These are phyloP conservation scores for Rutstroemia sp. DNA, from an alignment of 2,329 filamentous ascomycete genomes.

Conservation along the genomic window DNA sequence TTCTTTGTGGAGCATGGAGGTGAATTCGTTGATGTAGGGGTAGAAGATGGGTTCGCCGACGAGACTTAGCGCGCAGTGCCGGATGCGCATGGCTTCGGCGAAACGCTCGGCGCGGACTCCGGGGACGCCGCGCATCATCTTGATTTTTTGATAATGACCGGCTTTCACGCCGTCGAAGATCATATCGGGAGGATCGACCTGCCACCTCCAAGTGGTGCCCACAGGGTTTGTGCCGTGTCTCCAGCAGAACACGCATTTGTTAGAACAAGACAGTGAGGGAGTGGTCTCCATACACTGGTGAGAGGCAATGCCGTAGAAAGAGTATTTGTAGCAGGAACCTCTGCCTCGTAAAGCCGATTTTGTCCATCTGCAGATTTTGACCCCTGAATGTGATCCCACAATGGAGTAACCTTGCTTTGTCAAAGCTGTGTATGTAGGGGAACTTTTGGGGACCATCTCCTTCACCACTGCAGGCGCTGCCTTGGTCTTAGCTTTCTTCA, in stretches of 20 bases:
- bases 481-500: slow-evolving; percentile 38
- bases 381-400: slow-evolving; percentile 88
- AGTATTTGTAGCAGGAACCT: slow-evolving; percentile 96
- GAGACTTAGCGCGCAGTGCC: slow-evolving; percentile 84
- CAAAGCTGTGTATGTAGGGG: slow-evolving; percentile 79
- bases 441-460: slow-evolving; percentile 89
- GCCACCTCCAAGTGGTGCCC: slow-evolving; percentile 94
- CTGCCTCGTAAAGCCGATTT: slow-evolving; percentile 91
- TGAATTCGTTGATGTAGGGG: slow-evolving; percentile 90
- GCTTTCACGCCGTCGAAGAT: slow-evolving; percentile 89
- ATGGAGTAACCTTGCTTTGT: slow-evolving; percentile 97
- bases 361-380: slow-evolving; percentile 98
- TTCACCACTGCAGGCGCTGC: slow-evolving; percentile 47
- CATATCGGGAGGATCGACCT: slow-evolving; percentile 80
- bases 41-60: slow-evolving; percentile 99
- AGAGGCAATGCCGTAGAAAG: slow-evolving; percentile 92
- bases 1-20: slow-evolving; percentile 73
- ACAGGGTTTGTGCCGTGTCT: slow-evolving; percentile 95
- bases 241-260: slow-evolving; percentile 99
- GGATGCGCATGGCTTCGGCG: slow-evolving; percentile 84
- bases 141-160: slow-evolving; percentile 94
- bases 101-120: slow-evolving; percentile 89
- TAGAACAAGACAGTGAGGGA: slow-evolving; percentile 88
- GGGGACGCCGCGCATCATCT: slow-evolving; percentile 89
- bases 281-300: slow-evolving; percentile 99